Evolutionary conservation across 495 filamentous ascomycete genomes (phyloP).

Genomic region (Massariosphaeria phaeospora): DNA sequence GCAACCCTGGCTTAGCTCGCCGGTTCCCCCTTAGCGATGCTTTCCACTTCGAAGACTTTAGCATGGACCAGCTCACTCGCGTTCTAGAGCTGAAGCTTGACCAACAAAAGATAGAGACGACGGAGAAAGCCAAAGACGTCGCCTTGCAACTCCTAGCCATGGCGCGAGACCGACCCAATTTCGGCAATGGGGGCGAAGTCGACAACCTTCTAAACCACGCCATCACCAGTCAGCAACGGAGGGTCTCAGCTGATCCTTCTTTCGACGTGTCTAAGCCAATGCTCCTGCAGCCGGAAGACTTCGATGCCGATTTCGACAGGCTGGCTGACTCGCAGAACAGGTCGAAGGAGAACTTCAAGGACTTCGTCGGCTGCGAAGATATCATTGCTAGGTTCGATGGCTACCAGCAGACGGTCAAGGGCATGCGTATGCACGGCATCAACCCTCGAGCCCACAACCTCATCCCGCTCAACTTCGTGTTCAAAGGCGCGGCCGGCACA

Average conservation of each 20-base stretch:
- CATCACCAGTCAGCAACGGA: too few relatives aligned
- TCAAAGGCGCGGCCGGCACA: slow-evolving; percentile 63
- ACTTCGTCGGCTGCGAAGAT: slow-evolving; percentile 61
- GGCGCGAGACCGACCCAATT: slow-evolving; percentile 53
- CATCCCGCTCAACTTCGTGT: slow-evolving; percentile 61
- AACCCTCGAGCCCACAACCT: slow-evolving; percentile 55
- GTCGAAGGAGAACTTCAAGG: too few relatives aligned
- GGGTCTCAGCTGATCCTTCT: too few relatives aligned
- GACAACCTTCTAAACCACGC: slow-evolving; percentile 60
- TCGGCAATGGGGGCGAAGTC: slow-evolving; percentile 60
- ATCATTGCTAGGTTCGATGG: slow-evolving; percentile 55
- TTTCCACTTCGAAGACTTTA: slow-evolving; percentile 70
- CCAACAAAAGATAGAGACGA: slow-evolving; percentile 44
- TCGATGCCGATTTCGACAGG: slow-evolving; percentile 64
- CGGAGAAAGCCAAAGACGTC: slow-evolving; percentile 42
- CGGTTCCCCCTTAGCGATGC: slow-evolving; percentile 62
- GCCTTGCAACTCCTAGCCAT: slow-evolving; percentile 50
- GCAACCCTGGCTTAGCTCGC: slow-evolving; percentile 68
- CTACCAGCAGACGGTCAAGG: slow-evolving; percentile 54
- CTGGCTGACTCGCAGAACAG: too few relatives aligned
- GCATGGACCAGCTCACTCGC: slow-evolving; percentile 49
- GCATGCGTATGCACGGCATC: slow-evolving; percentile 47
- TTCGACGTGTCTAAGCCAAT: too few relatives aligned
- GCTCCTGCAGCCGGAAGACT: too few relatives aligned
- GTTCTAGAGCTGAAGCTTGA: slow-evolving; percentile 59